These are phyloP conservation scores for Xylaria sp. DNA, from an alignment of 2,329 filamentous ascomycete genomes.

Conservation along the genomic window DNA sequence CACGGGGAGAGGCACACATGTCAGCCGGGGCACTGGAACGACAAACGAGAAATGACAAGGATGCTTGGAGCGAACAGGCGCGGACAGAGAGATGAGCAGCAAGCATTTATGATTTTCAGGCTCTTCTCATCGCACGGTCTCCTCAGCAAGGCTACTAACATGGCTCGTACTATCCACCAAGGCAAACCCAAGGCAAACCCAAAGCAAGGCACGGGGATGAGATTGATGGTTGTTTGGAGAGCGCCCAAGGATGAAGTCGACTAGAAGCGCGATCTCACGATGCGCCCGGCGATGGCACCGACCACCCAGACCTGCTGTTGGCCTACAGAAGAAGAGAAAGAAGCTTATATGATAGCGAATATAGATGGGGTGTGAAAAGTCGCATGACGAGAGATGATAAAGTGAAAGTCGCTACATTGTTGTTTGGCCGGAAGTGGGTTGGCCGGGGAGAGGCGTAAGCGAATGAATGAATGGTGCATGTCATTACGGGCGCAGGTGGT, in stretches of 20 bases:
- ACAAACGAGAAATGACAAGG: too few relatives aligned
- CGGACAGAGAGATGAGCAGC: too few relatives aligned
- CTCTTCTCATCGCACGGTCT: neutral
- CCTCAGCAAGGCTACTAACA: neutral
- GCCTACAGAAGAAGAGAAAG: neutral
- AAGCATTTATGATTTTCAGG: neutral
- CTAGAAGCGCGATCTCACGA: neutral
- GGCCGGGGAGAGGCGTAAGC: neutral
- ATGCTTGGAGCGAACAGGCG: too few relatives aligned
- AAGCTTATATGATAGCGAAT: neutral
- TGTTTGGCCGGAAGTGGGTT: neutral
- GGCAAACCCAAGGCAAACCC: too few relatives aligned
- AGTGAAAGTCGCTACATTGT: neutral
- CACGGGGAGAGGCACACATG: neutral
- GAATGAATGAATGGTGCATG: neutral
- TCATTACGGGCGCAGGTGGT: neutral
- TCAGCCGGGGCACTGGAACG: neutral
- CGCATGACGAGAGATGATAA: neutral
- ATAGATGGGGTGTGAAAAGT: neutral
- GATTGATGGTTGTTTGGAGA: too few relatives aligned
- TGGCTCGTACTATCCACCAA: neutral
- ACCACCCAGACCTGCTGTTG: too few relatives aligned
- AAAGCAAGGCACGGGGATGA: too few relatives aligned
- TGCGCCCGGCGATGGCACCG: too few relatives aligned
- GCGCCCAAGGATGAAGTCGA: too few relatives aligned